Evolutionary conservation across 1,139 yeast genomes (phyloP), one percentile per base, ranked within the genome.

Genomic region (Tardiomyces blankii): DNA sequence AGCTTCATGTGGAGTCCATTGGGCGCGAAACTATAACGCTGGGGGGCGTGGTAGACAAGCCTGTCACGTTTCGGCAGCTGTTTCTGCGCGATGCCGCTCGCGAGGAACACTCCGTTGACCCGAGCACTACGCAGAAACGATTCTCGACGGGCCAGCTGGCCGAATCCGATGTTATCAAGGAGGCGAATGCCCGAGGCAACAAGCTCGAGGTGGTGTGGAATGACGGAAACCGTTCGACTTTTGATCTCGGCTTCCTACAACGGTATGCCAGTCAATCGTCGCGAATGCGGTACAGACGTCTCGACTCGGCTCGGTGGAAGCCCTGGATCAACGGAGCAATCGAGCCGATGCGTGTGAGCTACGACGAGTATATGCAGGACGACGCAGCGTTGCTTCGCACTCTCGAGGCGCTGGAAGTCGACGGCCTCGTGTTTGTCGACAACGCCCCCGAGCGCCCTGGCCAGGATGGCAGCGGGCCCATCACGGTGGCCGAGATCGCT

Each of bases 31-130:
- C 39, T 32, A 11, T 48, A 18, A 30, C 39, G 35, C 14, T 46
- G 3, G 5, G 18, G 2, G 47, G 47, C 7, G 39, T 46, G 9
- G 45, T 39, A 3, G 14, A 30, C 18, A 9, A 16, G 11, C 45
- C 43, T 7, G 70, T 74, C 18, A 65, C 70, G 32, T 80, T 72
- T 61, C 71, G 72, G 49, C 77, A 74, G 48, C 62, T 77, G 2
- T 82, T 83, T 55, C 66, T 84, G 38, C 68, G 93, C 51, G 94
- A 84, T 56, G 70, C 87, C 0, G 79, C 86, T 44, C 61, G 63
- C 3, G 66, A 77, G 2, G 56, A 66, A 0, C 61, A 57, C 13
- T 75, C 84, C 1, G 72, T 81, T 3, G 85, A 83, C 53, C 67
- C 69, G 2, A 61, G 64, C 28, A 73, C 87, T 0, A 72, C 73